Evolutionary conservation across 345 rosid genomes (phyloP), one percentile per base, ranked within the genome.

Genomic region (Hevea brasiliensis): DNA sequence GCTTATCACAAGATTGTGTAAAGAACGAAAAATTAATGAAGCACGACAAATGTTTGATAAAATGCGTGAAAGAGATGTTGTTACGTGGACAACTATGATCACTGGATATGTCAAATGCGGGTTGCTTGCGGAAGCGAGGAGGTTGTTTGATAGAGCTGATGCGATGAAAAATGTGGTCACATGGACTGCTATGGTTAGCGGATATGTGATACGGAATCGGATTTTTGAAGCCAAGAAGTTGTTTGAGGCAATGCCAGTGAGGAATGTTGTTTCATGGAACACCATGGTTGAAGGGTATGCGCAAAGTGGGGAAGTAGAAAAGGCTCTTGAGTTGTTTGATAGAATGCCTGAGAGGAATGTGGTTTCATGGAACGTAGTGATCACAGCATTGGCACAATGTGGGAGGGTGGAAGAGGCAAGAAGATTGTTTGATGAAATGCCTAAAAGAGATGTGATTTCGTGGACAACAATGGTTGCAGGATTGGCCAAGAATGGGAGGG

Each of bases 141-240:
- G 71, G 56, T 68, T 91, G 56, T 88, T 89, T 65, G 85, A 91
- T 41, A 72, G 91, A 60, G 81, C 27, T 18, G 89, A 88, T 78
- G 84, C 88, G 0, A 64, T 44, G 77, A 91, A 81, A 77, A 86
- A 91, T 77, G 94, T 91, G 29, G 89, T 89, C 42, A 89, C 91
- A 12, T 91, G 94, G 97, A 91, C 97, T 0, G 89, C 92, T 17
- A 79, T 89, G 90, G 81, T 91, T 57, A 54, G 83, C 69, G 92
- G 91, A 53, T 89, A 91, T 63, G 75, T 86, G 81, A 85, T 79
- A 73, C 42, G 57, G 42, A 85, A 82, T 64, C 84, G 80, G 48
- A 71, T 87, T 32, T 18, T 48, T 47, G 51, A 47, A 47, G 50
- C 51, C 15, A 47, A 15, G 15, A 47, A 14, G 51, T 15, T 47